Conservation (phyloP, 768 basidiomycete genomes). For the Lactifluus volemus region DNA sequence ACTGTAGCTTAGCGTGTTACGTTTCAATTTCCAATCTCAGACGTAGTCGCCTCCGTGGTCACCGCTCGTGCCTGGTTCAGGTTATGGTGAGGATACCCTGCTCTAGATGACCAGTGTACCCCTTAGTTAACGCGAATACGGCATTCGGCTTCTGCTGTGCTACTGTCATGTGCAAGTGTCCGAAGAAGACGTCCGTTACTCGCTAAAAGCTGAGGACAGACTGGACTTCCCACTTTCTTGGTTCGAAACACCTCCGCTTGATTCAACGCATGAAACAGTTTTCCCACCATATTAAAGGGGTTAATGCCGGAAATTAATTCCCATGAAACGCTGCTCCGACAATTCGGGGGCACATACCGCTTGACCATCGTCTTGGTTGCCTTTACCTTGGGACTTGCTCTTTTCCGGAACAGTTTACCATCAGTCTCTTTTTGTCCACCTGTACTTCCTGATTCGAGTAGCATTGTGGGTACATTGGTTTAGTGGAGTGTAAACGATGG, state of each 20-base stretch:
- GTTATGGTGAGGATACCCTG: too few species aligned
- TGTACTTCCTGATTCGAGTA: too few species aligned
- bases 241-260: too few species aligned
- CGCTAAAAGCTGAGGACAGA: too few species aligned
- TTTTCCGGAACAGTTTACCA: slow-evolving; percentile 55
- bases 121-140: too few species aligned
- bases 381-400: slow-evolving; percentile 42
- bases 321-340: slow-evolving; percentile 45
- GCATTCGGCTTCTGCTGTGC: too few species aligned
- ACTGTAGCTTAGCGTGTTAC: too few species aligned
- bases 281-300: slow-evolving; percentile 41
- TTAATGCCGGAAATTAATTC: slow-evolving; percentile 46
- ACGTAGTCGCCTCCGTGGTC: too few species aligned
- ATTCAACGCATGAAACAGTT: not conserved
- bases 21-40: too few species aligned
- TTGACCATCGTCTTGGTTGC: slow-evolving; percentile 49
- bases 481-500: slow-evolving; percentile 63
- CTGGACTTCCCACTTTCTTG: too few species aligned
- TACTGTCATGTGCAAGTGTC: not conserved
- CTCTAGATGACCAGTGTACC: too few species aligned
- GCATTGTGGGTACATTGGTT: slow-evolving; percentile 41
- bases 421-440: slow-evolving; percentile 59
- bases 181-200: not conserved
- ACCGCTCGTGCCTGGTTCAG: too few species aligned
- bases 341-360: slow-evolving; percentile 22